These are phyloP conservation scores for Wilcoxina mikolae DNA, from an alignment of 495 filamentous ascomycete species.

Conservation along the genomic window DNA sequence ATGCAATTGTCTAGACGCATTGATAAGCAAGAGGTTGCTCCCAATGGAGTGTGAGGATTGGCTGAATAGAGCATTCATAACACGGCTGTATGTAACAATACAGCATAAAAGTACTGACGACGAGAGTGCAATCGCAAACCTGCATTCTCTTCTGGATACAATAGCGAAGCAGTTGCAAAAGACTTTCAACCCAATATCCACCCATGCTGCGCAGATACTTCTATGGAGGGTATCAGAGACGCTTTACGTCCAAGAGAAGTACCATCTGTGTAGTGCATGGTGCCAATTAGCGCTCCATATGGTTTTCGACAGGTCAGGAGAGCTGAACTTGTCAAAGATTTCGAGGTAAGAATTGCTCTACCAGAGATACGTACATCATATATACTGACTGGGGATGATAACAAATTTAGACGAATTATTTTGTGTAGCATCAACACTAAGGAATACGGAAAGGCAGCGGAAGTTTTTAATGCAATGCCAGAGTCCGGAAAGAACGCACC, in stretches of 20 bases:
- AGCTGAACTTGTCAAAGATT: slow-evolving; percentile 50
- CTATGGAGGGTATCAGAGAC: slow-evolving; percentile 63
- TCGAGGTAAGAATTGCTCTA: slow-evolving; percentile 41
- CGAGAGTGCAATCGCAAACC: slow-evolving; percentile 17
- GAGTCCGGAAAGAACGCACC: slow-evolving; percentile 41
- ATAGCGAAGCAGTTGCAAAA: slow-evolving; percentile 31
- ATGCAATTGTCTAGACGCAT: slow-evolving; percentile 43
- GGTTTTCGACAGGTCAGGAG: slow-evolving; percentile 49
- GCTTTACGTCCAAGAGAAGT: slow-evolving; percentile 38
- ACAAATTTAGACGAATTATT: slow-evolving; percentile 47
- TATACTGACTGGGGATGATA: background rate
- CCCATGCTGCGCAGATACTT: slow-evolving; percentile 58
- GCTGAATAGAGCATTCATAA: slow-evolving; percentile 51
- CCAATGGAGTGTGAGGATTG: slow-evolving; percentile 35
- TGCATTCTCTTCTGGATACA: slow-evolving; percentile 30
- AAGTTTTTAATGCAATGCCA: slow-evolving; percentile 47
- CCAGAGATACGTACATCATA: no score
- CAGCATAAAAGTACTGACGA: slow-evolving; percentile 16
- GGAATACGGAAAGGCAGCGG: slow-evolving; percentile 38
- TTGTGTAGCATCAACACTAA: slow-evolving; percentile 46
- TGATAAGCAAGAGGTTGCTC: slow-evolving; percentile 37
- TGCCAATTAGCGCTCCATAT: slow-evolving; percentile 52
- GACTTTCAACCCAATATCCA: slow-evolving; percentile 39
- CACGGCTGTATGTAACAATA: slow-evolving; percentile 44
- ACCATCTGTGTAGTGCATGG: slow-evolving; percentile 49